Evolutionary conservation across 495 filamentous ascomycete genomes (phyloP).

Genomic region (Penicillium daleae): DNA sequence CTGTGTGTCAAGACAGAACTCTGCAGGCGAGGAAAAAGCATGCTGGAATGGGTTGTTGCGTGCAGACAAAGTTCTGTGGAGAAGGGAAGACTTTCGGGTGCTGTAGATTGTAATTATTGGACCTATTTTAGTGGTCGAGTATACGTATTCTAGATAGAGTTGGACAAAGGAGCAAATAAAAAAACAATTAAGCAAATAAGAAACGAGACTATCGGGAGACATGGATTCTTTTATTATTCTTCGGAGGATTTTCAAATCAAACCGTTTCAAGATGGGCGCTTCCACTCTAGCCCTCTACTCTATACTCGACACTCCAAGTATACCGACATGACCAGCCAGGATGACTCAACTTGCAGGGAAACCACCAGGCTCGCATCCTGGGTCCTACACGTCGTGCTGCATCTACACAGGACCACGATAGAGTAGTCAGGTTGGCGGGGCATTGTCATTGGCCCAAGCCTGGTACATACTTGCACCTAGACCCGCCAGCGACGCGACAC

Average conservation of each 20-base stretch:
- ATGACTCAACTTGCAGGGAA: neutral
- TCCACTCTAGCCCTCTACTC: neutral
- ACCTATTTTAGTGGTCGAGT: no score
- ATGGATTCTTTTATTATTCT: neutral
- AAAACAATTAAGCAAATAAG: neutral
- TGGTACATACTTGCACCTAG: neutral
- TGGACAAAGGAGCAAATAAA: neutral
- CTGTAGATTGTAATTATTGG: no score
- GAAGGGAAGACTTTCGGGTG: no score
- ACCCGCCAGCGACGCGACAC: neutral
- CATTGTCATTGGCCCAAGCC: neutral
- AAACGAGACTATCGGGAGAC: neutral
- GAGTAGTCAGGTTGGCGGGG: neutral
- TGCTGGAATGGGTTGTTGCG: neutral
- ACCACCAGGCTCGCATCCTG: neutral
- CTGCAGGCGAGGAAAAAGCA: conserved; percentile 1
- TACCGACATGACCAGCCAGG: neutral
- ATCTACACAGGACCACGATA: neutral
- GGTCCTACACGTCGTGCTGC: neutral
- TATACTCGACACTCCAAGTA: no score
- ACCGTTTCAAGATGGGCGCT: neutral
- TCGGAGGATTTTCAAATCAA: neutral
- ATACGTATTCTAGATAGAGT: conserved; percentile 1
- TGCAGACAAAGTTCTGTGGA: neutral
- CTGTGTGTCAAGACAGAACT: conserved; percentile 1